A percentile compares a stretch with the other conserved stretches of the same genome.
phyloP scores from a whole-genome alignment of 2,329 filamentous ascomycete genomes.

The Coniochaeta sp. region DNA sequence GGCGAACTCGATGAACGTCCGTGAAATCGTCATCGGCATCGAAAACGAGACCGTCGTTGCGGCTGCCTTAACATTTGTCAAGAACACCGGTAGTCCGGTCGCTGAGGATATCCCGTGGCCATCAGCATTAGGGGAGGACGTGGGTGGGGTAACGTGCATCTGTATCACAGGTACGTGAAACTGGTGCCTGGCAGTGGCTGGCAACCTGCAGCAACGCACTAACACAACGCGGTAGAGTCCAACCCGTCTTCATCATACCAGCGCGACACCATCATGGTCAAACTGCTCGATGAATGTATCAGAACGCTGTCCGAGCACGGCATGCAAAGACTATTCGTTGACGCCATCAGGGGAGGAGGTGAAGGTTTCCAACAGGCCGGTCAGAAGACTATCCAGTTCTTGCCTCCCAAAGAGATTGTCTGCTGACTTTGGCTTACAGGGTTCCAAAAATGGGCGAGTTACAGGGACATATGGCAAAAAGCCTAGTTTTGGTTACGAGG shows the following conservation, averaged over 20 bases:
- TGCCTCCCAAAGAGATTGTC: slow-evolving; percentile 4
- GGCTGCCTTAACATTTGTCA: slow-evolving; percentile 45
- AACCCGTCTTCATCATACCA: slow-evolving; percentile 26
- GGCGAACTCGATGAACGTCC: slow-evolving; percentile 36
- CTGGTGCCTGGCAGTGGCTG: background rate
- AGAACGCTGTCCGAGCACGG: slow-evolving; percentile 36
- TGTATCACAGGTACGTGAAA: slow-evolving; percentile 44
- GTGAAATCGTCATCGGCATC: slow-evolving; percentile 46
- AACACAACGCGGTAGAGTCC: background rate
- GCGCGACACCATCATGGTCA: slow-evolving; percentile 41
- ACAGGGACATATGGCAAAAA: slow-evolving; percentile 46
- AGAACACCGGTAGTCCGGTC: slow-evolving; percentile 34
- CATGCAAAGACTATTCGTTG: slow-evolving; percentile 47
- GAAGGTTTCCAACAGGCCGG: slow-evolving; percentile 44
- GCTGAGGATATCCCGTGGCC: slow-evolving; percentile 50
- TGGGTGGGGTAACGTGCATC: slow-evolving; percentile 54
- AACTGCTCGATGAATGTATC: slow-evolving; percentile 45
- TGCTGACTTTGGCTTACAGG: slow-evolving; percentile 25
- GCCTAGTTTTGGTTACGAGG: slow-evolving; percentile 12
- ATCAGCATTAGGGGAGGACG: slow-evolving; percentile 36
- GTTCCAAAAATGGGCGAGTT: slow-evolving; percentile 50
- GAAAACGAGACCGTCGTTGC: slow-evolving; percentile 42
- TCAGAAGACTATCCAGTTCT: slow-evolving; percentile 21
- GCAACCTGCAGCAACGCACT: background rate
- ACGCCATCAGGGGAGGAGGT: slow-evolving; percentile 43